Evolutionary conservation across 2,329 filamentous ascomycete genomes (phyloP), one percentile per base, ranked within the genome.

Genomic region (Sclerotinia borealis): DNA sequence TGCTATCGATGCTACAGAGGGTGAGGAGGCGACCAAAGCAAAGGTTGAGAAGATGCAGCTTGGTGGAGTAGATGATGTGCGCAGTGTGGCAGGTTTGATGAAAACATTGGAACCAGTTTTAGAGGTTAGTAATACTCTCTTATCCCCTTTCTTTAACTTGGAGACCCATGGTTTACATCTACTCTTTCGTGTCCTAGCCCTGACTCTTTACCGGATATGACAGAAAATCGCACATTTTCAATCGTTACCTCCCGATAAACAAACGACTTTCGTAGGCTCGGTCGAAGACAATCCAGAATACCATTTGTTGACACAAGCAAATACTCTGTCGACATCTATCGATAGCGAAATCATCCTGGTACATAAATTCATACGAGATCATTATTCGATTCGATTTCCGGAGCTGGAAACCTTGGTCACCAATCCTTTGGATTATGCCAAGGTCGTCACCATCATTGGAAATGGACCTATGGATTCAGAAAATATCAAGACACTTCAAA

Each of bases 301-400:
- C 76, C 87, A 91, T 75, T 85, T 96, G 41, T 79, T 96, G 64
- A 96, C 91, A 39, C 88, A 95, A 74, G 92, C 92, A 19, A 96
- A 96, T 74, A 90, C 88, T 29, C 83, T 96, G 9, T 96, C 95
- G 0, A 96, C 93, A 7, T 89, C 90, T 67, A 97, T 98, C 69
- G 93, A 96, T 70, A 91, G 91, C 73, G 93, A 98, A 76, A 90
- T 98, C 51, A 90, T 90, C 39, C 84, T 95, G 9, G 91, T 98
- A 27, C 95, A 99, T 81, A 99, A 99, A 78, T 96, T 92, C 76
- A 92, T 97, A 65, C 86, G 93, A 72, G 95, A 99, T 72, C 92
- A 97, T 77, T 99, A 99, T 78, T 96, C 93, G 11, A 83, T 90
- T 22, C 86, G 93, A 65, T 99, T 98, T 72, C 93, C 95, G 0